Conservation (phyloP, 352 stramenopile genomes). For the Thraustochytrium striatum region DNA sequence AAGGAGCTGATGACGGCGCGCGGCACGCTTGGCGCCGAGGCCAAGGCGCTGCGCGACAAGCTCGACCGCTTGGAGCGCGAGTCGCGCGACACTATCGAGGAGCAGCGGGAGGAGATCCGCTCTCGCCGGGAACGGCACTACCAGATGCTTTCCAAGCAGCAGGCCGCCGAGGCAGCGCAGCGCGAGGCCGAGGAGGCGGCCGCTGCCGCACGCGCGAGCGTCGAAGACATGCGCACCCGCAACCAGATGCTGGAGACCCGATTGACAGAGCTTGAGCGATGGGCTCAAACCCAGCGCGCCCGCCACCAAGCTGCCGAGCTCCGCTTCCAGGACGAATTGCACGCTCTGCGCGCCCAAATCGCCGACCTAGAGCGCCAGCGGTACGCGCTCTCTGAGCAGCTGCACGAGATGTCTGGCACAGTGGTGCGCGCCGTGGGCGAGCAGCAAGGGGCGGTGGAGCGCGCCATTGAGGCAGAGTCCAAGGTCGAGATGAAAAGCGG, state of each 20-base stretch:
- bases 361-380: neutral
- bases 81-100: conserved; percentile 6
- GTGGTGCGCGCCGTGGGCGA: conserved; percentile 33
- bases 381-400: neutral
- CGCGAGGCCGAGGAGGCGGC: conserved; percentile 1
- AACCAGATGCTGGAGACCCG: conserved; percentile 5
- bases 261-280: neutral
- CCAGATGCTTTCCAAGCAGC: conserved; percentile 19
- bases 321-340: neutral
- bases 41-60: neutral
- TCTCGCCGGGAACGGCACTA: conserved; percentile 32
- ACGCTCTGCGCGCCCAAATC: neutral
- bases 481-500: neutral
- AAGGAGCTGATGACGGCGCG: conserved; percentile 16
- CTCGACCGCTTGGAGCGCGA: conserved; percentile 12
- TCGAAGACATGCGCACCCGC: neutral
- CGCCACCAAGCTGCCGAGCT: neutral
- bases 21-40: conserved; percentile 4
- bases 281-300: conserved; percentile 8
- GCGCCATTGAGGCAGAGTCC: neutral
- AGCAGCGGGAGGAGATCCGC: conserved; percentile 34
- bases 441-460: conserved; percentile 17
- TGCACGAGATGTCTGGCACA: conserved; percentile 38
- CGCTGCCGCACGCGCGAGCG: neutral
- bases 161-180: conserved; percentile 9